Evolutionary conservation across 306 rosid species (phyloP), one percentile per base, ranked within the genome.

Genomic region (Inga oerstediana): DNA sequence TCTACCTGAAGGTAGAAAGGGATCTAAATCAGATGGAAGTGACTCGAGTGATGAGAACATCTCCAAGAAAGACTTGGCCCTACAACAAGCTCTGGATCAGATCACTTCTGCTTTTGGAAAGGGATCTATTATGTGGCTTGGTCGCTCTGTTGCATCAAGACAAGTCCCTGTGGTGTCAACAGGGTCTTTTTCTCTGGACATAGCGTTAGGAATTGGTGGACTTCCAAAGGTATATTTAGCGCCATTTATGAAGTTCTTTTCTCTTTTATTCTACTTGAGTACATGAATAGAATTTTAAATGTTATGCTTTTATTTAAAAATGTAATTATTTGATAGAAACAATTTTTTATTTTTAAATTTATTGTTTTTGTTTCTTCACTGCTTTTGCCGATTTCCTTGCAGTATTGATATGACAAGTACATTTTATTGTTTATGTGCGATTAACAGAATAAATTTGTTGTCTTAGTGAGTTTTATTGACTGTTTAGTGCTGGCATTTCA

Each of bases 51-150:
- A 88, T 74, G 98, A 96, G 78, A 89, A 85, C 83, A 14, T 92
- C 88, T 93, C 97, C 24, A 92, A 92, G 94, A 96, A 90, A 86
- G 99, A 96, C 51, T 64, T 90, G 79, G 98, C 98, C 30, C 82
- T 96, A 15, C 94, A 89, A 74, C 97, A 90, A 92, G 99, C 99
- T 52, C 56, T 96, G 82, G 99, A 96, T 87, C 99, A 96, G 90
- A 94, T 96, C 83, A 92, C 94, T 1, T 83, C 94, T 64, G 79
- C 99, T 22, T 92, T 88, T 86, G 99, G 99, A 76, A 96, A 92
- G 83, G 99, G 97, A 65, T 91, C 98, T 72, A 94, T 96, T 80
- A 96, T 96, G 99, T 96, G 99, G 99, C 97, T 96, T 81, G 99
- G 98, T 79, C 92, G 91, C 70, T 82, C 97, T 0, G 84, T 20